Evolutionary conservation across 306 rosid species (phyloP), one percentile per base, ranked within the genome.

Genomic region (Pyrus bretschneideri): DNA sequence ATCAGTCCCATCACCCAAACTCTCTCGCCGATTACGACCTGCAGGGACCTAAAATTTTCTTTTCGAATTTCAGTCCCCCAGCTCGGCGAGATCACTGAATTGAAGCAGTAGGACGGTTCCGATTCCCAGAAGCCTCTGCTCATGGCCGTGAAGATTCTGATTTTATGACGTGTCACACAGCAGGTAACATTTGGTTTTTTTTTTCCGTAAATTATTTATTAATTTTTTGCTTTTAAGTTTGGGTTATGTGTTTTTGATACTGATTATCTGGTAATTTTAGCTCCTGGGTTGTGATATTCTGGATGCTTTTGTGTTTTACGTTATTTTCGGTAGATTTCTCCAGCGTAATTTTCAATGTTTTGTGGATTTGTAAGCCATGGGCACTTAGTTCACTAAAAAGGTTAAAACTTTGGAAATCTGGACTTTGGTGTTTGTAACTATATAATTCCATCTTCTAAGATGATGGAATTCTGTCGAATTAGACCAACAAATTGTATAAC

Each of bases 111-210:
- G 70, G 96, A 90, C 44, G 98, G 97, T 51, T 30, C 94, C 57
- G 93, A 92, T 71, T 31, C 93, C 9, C 42, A 73, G 21, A 92
- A 95, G 81, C 96, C 97, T 25, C 72, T 95, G 69, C 97, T 95
- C 63, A 90, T 95, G 96, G 98, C 97, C 45, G 86, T 92, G 83
- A 92, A 95, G 93, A 86, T 93, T 52, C 96, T 90, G 98, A 95
- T 35, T 95, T 96, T 95, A 95, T 65, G 98, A 95, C 81, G 97
- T 92, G 30, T 87, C 96, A 2, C 96, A 85, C 77, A 85, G 98
- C 97, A 92, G 98, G 97, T 92, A 30, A 4, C 69, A 4, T 22
- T 59, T n/a, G 49, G 3, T 5, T 35, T 33, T 33, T 6, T 33
- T 33, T 33, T 5, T 5, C 4, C 0, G 0, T 31, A 4, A 31